Evolutionary conservation across 2,329 filamentous ascomycete genomes (phyloP).

Genomic region (Leptographium lundbergii): DNA sequence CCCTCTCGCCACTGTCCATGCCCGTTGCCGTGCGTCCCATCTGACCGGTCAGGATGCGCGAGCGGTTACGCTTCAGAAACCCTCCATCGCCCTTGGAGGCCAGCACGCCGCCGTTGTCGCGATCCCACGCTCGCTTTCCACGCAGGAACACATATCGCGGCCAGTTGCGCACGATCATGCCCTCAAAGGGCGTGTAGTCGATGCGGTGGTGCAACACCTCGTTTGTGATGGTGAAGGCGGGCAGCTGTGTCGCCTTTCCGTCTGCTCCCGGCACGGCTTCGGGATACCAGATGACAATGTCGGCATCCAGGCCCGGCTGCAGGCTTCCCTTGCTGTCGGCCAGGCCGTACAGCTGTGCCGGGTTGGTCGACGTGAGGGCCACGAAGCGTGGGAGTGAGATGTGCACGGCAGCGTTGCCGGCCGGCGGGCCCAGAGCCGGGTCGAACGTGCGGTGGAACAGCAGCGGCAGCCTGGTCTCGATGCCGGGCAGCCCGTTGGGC

Average conservation of each 20-base stretch:
- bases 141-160: slow-evolving; percentile 46
- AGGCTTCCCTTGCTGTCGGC: slow-evolving; percentile 35
- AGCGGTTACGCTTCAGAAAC: slow-evolving; percentile 28
- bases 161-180: slow-evolving; percentile 43
- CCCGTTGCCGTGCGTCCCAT: slow-evolving; percentile 9
- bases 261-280: slow-evolving; percentile 13
- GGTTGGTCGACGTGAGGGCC: slow-evolving; percentile 39
- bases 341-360: slow-evolving; percentile 44
- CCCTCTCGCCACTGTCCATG: slow-evolving; percentile 8
- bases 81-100: slow-evolving; percentile 33
- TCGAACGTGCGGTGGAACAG: slow-evolving; percentile 22
- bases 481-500: slow-evolving; percentile 43
- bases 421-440: slow-evolving; percentile 4
- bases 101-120: slow-evolving; percentile 34
- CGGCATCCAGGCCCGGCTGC: slow-evolving; percentile 39
- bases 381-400: slow-evolving; percentile 37
- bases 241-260: not conserved
- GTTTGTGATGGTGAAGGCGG: slow-evolving; percentile 20
- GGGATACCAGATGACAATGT: slow-evolving; percentile 47
- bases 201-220: slow-evolving; percentile 45
- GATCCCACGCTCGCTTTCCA: slow-evolving; percentile 44
- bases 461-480: slow-evolving; percentile 42
- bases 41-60: slow-evolving; percentile 12
- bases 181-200: slow-evolving; percentile 52
- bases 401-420: slow-evolving; percentile 13